Evolutionary conservation across 2,329 filamentous ascomycete genomes (phyloP).

Genomic region (Furcasterigmium sp.): DNA sequence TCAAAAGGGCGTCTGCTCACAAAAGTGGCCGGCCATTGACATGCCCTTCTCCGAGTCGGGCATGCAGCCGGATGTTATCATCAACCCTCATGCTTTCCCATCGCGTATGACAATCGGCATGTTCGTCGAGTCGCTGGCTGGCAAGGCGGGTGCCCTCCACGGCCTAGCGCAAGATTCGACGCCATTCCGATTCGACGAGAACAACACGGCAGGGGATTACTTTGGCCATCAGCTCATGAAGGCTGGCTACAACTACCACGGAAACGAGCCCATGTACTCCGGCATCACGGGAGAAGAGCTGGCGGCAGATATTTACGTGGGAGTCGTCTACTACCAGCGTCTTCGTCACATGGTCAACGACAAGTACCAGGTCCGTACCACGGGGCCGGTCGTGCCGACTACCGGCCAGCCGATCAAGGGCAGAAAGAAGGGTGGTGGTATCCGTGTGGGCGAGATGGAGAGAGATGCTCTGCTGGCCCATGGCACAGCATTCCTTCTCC

Average conservation of each 20-base stretch:
- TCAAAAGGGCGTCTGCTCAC: slow-evolving; percentile 94
- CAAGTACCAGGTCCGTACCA: slow-evolving; percentile 97
- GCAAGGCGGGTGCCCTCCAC: slow-evolving; percentile 90
- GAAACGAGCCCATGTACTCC: slow-evolving; percentile 98
- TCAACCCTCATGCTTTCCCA: slow-evolving; percentile 98
- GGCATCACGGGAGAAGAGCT: slow-evolving; percentile 95
- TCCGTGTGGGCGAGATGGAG: slow-evolving; percentile 99
- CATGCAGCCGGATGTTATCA: slow-evolving; percentile 96
- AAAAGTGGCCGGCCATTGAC: slow-evolving; percentile 89
- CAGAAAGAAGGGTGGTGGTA: slow-evolving; percentile 92
- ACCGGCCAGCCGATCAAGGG: slow-evolving; percentile 98
- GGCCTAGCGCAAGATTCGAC: slow-evolving; percentile 95
- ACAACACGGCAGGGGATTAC: slow-evolving; percentile 86
- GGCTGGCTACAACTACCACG: slow-evolving; percentile 96
- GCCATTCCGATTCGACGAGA: slow-evolving; percentile 89
- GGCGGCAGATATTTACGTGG: slow-evolving; percentile 91
- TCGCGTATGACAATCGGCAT: slow-evolving; percentile 99
- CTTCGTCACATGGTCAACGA: slow-evolving; percentile 99
- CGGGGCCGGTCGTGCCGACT: slow-evolving; percentile 81
- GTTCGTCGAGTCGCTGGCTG: slow-evolving; percentile 95
- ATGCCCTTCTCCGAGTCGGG: slow-evolving; percentile 97
- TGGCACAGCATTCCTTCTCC: slow-evolving; percentile 88
- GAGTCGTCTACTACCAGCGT: slow-evolving; percentile 96
- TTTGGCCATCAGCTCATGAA: slow-evolving; percentile 94
- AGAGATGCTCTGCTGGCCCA: slow-evolving; percentile 91